phyloP scores from a whole-genome alignment of 2,329 filamentous ascomycete genomes.

The Penicillium vulpinum region DNA sequence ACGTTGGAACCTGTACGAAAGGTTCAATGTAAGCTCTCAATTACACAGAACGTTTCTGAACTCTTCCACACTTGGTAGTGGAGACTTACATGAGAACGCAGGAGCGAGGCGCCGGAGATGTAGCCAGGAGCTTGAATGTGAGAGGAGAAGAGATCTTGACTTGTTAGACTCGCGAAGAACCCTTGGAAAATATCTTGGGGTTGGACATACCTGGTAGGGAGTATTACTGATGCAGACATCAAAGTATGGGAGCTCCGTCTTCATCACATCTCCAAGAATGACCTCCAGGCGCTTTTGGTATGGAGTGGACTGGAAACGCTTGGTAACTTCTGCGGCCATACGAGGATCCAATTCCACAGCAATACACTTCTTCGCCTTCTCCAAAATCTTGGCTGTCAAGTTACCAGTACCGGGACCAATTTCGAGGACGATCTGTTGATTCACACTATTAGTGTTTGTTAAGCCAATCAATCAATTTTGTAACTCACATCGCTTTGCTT shows the following conservation, averaged over 20 bases:
- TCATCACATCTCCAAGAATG: slow-evolving; percentile 89
- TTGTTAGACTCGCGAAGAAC: slow-evolving; percentile 17
- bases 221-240: slow-evolving; percentile 84
- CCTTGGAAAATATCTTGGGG: neutral
- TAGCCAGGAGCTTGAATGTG: slow-evolving; percentile 83
- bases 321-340: slow-evolving; percentile 93
- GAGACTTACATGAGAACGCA: slow-evolving; percentile 73
- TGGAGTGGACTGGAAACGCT: slow-evolving; percentile 87
- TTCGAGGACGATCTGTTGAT: slow-evolving; percentile 72
- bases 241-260: slow-evolving; percentile 75
- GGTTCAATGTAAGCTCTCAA: slow-evolving; percentile 5
- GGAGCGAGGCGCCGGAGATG: slow-evolving; percentile 75
- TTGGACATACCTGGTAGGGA: slow-evolving; percentile 59
- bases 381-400: slow-evolving; percentile 83
- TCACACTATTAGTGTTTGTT: slow-evolving; percentile 3
- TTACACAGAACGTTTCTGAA: neutral
- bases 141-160: slow-evolving; percentile 80
- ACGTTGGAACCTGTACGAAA: slow-evolving; percentile 58
- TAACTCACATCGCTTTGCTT: slow-evolving; percentile 72
- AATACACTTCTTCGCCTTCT: slow-evolving; percentile 79
- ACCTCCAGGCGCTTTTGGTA: slow-evolving; percentile 82
- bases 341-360: slow-evolving; percentile 92
- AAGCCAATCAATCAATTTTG: neutral
- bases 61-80: neutral
- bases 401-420: slow-evolving; percentile 89